These are phyloP conservation scores for Linum lewisii DNA, from an alignment of 345 rosid genomes.

Conservation along the genomic window DNA sequence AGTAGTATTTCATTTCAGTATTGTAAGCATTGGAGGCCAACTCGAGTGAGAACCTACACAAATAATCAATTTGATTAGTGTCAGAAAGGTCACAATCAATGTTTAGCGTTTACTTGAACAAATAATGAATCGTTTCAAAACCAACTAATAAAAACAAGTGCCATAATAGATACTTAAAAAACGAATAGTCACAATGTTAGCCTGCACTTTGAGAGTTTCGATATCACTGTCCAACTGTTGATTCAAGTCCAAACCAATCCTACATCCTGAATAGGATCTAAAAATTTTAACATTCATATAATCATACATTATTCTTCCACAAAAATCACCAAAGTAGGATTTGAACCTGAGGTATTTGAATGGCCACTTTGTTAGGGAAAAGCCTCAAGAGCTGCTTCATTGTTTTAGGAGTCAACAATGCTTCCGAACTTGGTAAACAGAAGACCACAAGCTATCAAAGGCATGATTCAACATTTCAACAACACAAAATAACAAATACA, in stretches of 20 bases:
- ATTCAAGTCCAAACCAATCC: conserved; percentile 90
- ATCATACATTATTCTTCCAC: not conserved
- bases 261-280: conserved; percentile 57
- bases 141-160: too few relatives aligned
- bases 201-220: conserved; percentile 76
- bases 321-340: conserved; percentile 3
- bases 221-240: conserved; percentile 82
- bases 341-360: conserved; percentile 92
- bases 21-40: conserved; percentile 62
- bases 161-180: conserved; percentile 37
- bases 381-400: conserved; percentile 85
- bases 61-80: not conserved
- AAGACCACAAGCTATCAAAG: conserved; percentile 90
- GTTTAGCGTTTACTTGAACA: not conserved
- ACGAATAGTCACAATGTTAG: conserved; percentile 59
- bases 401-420: conserved; percentile 71
- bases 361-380: conserved; percentile 90
- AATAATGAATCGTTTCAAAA: too few relatives aligned
- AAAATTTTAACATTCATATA: conserved; percentile 16
- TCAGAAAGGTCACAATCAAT: not conserved
- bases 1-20: too few relatives aligned
- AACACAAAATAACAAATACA: too few relatives aligned
- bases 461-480: too few relatives aligned
- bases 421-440: conserved; percentile 88
- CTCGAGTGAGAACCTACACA: conserved; percentile 61